phyloP scores from a whole-genome alignment of 2,329 filamentous ascomycete species.

The Monilinia fructigena region DNA sequence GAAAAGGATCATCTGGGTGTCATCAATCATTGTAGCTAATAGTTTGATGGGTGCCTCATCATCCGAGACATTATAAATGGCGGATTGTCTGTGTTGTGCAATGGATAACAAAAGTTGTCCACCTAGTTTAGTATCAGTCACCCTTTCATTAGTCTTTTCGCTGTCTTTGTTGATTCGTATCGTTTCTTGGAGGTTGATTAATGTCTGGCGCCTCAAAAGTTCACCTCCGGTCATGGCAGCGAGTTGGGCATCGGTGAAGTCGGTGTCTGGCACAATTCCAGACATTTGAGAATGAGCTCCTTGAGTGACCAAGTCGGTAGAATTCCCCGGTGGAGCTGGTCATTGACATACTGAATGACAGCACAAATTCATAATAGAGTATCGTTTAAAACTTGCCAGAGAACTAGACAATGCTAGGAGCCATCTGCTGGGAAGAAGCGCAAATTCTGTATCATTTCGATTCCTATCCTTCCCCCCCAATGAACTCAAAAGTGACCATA shows the following conservation, averaged over 20 bases:
- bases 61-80: slow-evolving; percentile 71
- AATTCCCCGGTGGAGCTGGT: slow-evolving; percentile 77
- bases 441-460: slow-evolving; percentile 60
- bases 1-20: slow-evolving; percentile 78
- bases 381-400: slow-evolving; percentile 83
- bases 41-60: slow-evolving; percentile 82
- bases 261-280: slow-evolving; percentile 81
- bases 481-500: slow-evolving; percentile 85
- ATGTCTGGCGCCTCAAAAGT: slow-evolving; percentile 73
- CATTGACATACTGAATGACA: slow-evolving; percentile 83
- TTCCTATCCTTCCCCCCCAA: slow-evolving; percentile 62
- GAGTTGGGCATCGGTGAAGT: slow-evolving; percentile 86
- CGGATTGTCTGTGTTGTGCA: slow-evolving; percentile 85
- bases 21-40: slow-evolving; percentile 82
- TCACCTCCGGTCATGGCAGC: slow-evolving; percentile 86
- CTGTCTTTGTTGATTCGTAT: slow-evolving; percentile 70
- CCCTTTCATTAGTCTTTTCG: slow-evolving; percentile 75
- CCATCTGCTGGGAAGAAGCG: slow-evolving; percentile 83
- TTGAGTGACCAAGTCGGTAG: slow-evolving; percentile 88
- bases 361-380: slow-evolving; percentile 78
- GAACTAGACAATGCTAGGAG: slow-evolving; percentile 85
- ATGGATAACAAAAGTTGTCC: slow-evolving; percentile 85
- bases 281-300: slow-evolving; percentile 92
- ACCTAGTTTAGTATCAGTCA: slow-evolving; percentile 71
- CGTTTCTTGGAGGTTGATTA: slow-evolving; percentile 81